Evolutionary conservation across 176 grass and related monocot genomes (phyloP).

Genomic region (Poa pratensis): DNA sequence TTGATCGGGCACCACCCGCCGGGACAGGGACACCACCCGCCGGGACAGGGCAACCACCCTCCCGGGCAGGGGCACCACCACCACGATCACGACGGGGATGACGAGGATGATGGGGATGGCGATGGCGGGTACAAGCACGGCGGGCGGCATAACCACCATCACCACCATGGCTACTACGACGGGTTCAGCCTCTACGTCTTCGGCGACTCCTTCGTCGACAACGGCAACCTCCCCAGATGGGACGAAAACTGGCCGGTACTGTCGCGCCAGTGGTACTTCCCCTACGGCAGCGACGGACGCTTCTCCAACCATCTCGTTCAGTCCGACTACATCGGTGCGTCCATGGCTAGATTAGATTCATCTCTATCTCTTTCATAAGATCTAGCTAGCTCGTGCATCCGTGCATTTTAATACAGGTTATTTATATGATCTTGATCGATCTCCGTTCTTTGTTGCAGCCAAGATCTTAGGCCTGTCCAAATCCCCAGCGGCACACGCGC

Average conservation of each 20-base stretch:
- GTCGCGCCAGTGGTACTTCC: neutral
- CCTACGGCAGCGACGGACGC: neutral
- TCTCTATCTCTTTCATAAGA: neutral
- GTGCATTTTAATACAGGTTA: no score
- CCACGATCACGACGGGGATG: neutral
- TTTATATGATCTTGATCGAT: neutral
- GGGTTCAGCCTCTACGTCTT: neutral
- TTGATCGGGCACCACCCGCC: neutral
- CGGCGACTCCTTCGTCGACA: neutral
- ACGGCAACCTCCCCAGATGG: neutral
- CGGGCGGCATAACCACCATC: neutral
- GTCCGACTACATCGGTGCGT: neutral
- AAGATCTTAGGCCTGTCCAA: neutral
- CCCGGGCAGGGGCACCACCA: neutral
- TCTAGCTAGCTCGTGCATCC: no score
- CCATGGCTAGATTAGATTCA: neutral
- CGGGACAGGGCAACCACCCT: neutral
- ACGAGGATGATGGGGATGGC: no score
- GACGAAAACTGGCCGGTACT: neutral
- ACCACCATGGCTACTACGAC: neutral
- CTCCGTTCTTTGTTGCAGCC: conserved; percentile 6
- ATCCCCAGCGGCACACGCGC: neutral
- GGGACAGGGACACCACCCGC: neutral
- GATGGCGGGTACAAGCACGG: neutral
- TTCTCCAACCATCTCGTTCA: neutral